Evolutionary conservation across 2,329 filamentous ascomycete genomes (phyloP).

Genomic region (Clonostachys solani): DNA sequence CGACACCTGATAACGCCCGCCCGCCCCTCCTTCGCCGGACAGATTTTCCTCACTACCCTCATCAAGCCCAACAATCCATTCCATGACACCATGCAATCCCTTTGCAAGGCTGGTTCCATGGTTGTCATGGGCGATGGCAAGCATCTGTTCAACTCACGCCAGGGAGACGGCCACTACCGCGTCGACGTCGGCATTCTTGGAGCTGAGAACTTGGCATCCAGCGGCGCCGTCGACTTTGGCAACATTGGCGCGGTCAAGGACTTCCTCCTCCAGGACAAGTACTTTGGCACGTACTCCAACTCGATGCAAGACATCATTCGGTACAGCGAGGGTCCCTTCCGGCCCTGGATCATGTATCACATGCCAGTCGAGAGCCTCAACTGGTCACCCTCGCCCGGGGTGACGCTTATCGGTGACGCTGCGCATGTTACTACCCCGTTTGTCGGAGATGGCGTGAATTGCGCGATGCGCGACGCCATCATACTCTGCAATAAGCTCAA

Average conservation of each 20-base stretch:
- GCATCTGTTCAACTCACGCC: neutral
- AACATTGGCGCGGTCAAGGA: no score
- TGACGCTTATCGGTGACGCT: conserved; percentile 49
- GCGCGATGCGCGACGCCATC: conserved; percentile 45
- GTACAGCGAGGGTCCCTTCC: neutral
- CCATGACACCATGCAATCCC: neutral
- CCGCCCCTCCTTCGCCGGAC: conserved; percentile 29
- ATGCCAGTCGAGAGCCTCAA: conserved; percentile 26
- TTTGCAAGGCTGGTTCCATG: neutral
- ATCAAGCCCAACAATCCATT: conserved; percentile 8
- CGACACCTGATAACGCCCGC: conserved; percentile 25
- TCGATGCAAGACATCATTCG: neutral
- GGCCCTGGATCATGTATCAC: neutral
- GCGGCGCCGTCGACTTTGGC: neutral
- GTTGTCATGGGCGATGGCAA: neutral
- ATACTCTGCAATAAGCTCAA: conserved; percentile 19
- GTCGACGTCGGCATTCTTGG: neutral
- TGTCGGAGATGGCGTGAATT: conserved; percentile 50
- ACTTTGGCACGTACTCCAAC: neutral
- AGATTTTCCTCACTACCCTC: conserved; percentile 27
- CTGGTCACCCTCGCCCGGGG: conserved; percentile 34
- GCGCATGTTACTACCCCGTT: conserved; percentile 47
- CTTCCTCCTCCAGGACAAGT: neutral
- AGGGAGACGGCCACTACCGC: neutral
- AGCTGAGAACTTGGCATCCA: neutral